Percentiles rank a stretch among this genome's conserved stretches.
Conservation (phyloP, 2,329 filamentous ascomycete genomes). For the Venturia asperata region DNA sequence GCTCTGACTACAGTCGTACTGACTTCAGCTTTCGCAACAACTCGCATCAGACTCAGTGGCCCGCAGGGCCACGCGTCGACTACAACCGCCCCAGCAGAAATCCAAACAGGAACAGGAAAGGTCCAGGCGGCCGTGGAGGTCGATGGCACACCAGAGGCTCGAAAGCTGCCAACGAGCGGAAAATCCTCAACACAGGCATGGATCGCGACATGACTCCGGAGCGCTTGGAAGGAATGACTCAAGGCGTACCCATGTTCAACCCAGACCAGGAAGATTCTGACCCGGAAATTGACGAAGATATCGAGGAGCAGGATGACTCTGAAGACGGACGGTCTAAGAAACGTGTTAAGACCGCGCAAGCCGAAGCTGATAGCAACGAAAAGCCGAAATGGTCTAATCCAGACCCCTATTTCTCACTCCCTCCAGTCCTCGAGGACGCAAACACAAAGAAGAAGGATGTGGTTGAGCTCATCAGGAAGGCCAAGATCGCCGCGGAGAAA, state of each 20-base stretch:
- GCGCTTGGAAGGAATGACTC: constrained; percentile 38
- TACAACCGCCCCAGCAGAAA: constrained; percentile 17
- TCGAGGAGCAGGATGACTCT: constrained; percentile 2
- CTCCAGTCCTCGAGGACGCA: constrained; percentile 62
- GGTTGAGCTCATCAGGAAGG: constrained; percentile 85
- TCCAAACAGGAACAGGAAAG: neutral
- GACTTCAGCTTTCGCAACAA: constrained; percentile 32
- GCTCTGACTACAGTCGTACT: constrained; percentile 7
- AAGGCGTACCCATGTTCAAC: constrained; percentile 36
- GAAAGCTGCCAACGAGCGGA: constrained; percentile 37
- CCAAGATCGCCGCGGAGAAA: constrained; percentile 57
- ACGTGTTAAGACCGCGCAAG: constrained; percentile 20
- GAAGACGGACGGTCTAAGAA: constrained; percentile 13
- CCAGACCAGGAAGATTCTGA: constrained; percentile 27
- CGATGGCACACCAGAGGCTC: constrained; percentile 21
- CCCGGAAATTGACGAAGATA: constrained; percentile 21
- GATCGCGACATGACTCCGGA: constrained; percentile 39
- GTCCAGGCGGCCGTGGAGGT: constrained; percentile 10
- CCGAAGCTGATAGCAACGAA: constrained; percentile 27
- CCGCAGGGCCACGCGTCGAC: constrained; percentile 25
- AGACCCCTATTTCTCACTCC: constrained; percentile 83
- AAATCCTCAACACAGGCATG: constrained; percentile 37
- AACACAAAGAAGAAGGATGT: constrained; percentile 75
- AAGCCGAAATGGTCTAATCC: constrained; percentile 89
- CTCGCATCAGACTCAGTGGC: constrained; percentile 27